Evolutionary conservation across 2,329 filamentous ascomycete genomes (phyloP).

Genomic region (Clarireedia monteithiana): DNA sequence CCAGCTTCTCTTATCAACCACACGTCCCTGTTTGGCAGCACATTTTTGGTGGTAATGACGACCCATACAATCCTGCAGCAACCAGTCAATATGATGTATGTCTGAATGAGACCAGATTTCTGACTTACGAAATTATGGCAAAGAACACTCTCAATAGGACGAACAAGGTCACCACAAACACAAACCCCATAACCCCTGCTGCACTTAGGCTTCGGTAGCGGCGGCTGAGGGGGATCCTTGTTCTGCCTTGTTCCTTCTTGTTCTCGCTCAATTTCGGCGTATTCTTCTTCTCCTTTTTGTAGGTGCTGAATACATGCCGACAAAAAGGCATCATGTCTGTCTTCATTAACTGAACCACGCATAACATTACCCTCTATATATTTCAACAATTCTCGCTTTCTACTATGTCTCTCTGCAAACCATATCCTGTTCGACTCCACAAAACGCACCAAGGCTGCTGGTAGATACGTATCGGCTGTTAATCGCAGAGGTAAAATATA

Average conservation of each 20-base stretch:
- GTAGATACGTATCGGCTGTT: constrained; percentile 17
- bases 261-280: background rate
- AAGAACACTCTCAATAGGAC: constrained; percentile 13
- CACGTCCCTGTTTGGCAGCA: constrained; percentile 8
- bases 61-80: constrained; percentile 13
- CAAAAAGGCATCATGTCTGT: background rate
- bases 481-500: constrained; percentile 21
- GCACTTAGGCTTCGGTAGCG: background rate
- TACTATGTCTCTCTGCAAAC: constrained; percentile 17
- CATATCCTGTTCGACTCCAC: constrained; percentile 19
- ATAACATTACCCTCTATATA: constrained; percentile 17
- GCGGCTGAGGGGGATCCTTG: background rate
- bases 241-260: constrained; percentile 3
- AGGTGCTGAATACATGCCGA: background rate
- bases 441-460: constrained; percentile 19
- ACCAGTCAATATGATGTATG: background rate
- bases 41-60: constrained; percentile 17
- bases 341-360: constrained; percentile 13
- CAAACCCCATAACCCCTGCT: constrained; percentile 15
- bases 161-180: constrained; percentile 16
- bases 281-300: background rate
- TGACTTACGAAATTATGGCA: constrained; percentile 16
- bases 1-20: constrained; percentile 6
- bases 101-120: background rate
- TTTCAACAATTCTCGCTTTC: constrained; percentile 19